Percentiles rank a stretch among this genome's conserved stretches.
Conservation (phyloP, 176 grass and related monocot genomes). For the Thinopyrum elongatum region DNA sequence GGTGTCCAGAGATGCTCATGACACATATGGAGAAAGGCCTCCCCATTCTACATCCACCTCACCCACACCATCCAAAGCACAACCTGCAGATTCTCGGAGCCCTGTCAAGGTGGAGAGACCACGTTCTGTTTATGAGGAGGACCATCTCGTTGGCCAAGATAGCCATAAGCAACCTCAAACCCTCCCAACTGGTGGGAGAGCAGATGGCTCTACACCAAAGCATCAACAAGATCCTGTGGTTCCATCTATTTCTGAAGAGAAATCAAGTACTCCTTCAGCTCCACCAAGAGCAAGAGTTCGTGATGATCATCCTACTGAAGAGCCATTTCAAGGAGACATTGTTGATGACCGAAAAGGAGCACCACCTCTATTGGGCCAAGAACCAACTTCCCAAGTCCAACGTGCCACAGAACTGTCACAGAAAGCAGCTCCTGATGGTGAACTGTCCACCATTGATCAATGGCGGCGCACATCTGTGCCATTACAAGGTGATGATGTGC, state of each 20-base stretch:
- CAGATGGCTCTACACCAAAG: slow-evolving; percentile 24
- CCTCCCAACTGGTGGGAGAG: slow-evolving; percentile 22
- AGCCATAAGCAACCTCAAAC: slow-evolving; percentile 2
- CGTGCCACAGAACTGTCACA: slow-evolving; percentile 2
- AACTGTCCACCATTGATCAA: slow-evolving; percentile 26
- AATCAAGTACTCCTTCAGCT: slow-evolving; percentile 14
- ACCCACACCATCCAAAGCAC: slow-evolving; percentile 2
- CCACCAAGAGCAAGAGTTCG: background rate
- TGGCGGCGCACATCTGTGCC: slow-evolving; percentile 1
- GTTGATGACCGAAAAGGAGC: slow-evolving; percentile 26
- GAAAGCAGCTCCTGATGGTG: slow-evolving; percentile 13
- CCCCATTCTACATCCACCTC: background rate
- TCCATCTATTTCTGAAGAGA: slow-evolving; percentile 14
- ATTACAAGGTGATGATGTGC: slow-evolving; percentile 7
- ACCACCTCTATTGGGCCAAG: slow-evolving; percentile 2
- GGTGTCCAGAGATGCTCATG: slow-evolving; percentile 1
- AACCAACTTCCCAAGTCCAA: slow-evolving; percentile 24
- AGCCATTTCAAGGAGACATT: slow-evolving; percentile 26
- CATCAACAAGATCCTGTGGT: slow-evolving; percentile 18
- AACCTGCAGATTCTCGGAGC: slow-evolving; percentile 16
- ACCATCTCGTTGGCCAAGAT: slow-evolving; percentile 6
- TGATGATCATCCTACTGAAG: slow-evolving; percentile 7
- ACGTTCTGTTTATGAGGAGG: slow-evolving; percentile 28
- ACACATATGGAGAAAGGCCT: slow-evolving; percentile 19
- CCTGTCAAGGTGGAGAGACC: slow-evolving; percentile 23